Evolutionary conservation across 1,139 yeast genomes (phyloP).

Genomic region (Sugiyamaella grinbergsii): DNA sequence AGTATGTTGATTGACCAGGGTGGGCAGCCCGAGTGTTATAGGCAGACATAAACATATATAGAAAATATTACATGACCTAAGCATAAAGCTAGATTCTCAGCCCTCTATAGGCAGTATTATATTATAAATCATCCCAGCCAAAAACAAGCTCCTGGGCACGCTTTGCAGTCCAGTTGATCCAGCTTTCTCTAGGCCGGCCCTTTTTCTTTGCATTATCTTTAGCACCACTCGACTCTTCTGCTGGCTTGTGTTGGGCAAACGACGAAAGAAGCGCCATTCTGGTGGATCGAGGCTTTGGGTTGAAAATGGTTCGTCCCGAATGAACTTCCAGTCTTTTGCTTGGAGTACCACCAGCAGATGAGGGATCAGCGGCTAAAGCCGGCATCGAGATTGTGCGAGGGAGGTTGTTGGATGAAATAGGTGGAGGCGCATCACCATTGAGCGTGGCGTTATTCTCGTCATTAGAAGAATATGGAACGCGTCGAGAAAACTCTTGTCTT

Average conservation of each 20-base stretch:
- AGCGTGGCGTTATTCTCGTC: not conserved
- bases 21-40: no score
- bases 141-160: slow-evolving; percentile 48
- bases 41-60: no score
- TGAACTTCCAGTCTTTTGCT: slow-evolving; percentile 35
- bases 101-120: no score
- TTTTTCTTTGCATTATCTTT: slow-evolving; percentile 6
- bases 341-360: slow-evolving; percentile 23
- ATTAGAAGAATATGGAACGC: not conserved
- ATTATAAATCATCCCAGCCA: slow-evolving; percentile 57
- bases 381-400: slow-evolving; percentile 39
- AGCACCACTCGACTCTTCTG: slow-evolving; percentile 18
- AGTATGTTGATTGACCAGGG: no score
- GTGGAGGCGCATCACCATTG: slow-evolving; percentile 5
- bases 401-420: slow-evolving; percentile 18
- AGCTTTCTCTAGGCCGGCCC: slow-evolving; percentile 29
- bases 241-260: slow-evolving; percentile 18
- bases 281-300: slow-evolving; percentile 25
- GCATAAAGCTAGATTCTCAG: no score
- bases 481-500: slow-evolving; percentile 1
- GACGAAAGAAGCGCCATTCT: slow-evolving; percentile 13
- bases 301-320: slow-evolving; percentile 37
- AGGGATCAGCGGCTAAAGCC: slow-evolving; percentile 27
- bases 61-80: no score
- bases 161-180: slow-evolving; percentile 43